Evolutionary conservation across 2,329 filamentous ascomycete genomes (phyloP).

Genomic region (Aspergillus sclerotialis): DNA sequence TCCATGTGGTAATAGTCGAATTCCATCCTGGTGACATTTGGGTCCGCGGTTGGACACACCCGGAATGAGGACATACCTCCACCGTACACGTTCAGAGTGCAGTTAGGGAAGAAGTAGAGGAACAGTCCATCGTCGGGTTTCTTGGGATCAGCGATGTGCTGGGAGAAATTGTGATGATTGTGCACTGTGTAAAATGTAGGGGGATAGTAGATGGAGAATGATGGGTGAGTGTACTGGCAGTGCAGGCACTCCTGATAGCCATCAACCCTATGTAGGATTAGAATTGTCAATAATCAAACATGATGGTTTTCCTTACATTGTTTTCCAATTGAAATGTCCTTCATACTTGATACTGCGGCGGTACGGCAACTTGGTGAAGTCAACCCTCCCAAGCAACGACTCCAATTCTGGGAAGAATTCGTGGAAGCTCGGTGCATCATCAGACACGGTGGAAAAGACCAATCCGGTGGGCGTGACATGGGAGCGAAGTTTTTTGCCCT

Average conservation of each 20-base stretch:
- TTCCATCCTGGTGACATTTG: constrained; percentile 48
- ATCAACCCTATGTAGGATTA: constrained; percentile 38
- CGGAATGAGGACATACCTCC: constrained; percentile 53
- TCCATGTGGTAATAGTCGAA: constrained; percentile 53
- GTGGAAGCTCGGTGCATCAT: constrained; percentile 43
- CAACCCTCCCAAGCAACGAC: constrained; percentile 41
- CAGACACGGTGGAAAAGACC: constrained; percentile 46
- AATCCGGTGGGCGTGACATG: constrained; percentile 47
- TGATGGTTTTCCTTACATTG: constrained; percentile 37
- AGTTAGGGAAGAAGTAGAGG: constrained; percentile 53
- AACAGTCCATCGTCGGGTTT: constrained; percentile 50
- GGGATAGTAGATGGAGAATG: constrained; percentile 49
- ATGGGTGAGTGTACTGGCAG: constrained; percentile 53
- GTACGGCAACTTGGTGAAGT: constrained; percentile 49
- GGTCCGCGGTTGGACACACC: constrained; percentile 46
- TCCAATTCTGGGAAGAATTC: constrained; percentile 50
- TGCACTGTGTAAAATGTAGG: constrained; percentile 50
- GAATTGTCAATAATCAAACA: neutral
- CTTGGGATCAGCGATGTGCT: constrained; percentile 49
- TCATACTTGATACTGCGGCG: constrained; percentile 49
- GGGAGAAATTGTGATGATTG: constrained; percentile 50
- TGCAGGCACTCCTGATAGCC: constrained; percentile 54
- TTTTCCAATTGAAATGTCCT: constrained; percentile 55
- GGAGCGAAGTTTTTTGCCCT: constrained; percentile 22
- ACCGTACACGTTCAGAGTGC: constrained; percentile 51